phyloP scores from a whole-genome alignment of 305 asterid species.

The Nicotiana rustica region DNA sequence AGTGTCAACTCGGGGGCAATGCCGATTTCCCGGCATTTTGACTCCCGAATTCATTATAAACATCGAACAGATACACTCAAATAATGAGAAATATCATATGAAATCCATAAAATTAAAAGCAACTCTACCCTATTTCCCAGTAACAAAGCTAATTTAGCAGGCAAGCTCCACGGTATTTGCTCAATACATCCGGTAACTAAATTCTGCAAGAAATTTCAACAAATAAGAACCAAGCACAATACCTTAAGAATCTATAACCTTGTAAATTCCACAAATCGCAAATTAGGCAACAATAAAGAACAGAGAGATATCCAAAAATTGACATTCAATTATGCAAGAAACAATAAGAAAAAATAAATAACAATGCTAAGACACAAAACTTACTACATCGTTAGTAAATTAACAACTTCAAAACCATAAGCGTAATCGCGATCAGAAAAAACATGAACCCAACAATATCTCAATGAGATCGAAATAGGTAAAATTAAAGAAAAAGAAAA shows the following conservation, averaged over 20 bases:
- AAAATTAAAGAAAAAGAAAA: neutral
- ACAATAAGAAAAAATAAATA: constrained; percentile 1
- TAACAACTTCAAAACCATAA: constrained; percentile 30
- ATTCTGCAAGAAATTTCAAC: constrained; percentile 41
- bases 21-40: constrained; percentile 56
- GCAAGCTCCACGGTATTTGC: constrained; percentile 36
- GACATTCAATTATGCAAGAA: constrained; percentile 37
- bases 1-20: constrained; percentile 54
- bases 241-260: neutral
- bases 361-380: constrained; percentile 36
- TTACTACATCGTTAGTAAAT: constrained; percentile 37
- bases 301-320: neutral
- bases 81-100: constrained; percentile 32
- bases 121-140: constrained; percentile 31
- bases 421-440: constrained; percentile 35
- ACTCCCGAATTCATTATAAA: constrained; percentile 47
- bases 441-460: constrained; percentile 36
- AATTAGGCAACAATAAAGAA: neutral
- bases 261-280: neutral
- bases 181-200: constrained; percentile 30
- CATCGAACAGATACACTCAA: constrained; percentile 35
- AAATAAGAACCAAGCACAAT: too few relatives aligned
- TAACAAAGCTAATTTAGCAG: constrained; percentile 39
- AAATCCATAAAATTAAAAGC: constrained; percentile 38
- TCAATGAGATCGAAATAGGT: constrained; percentile 27